These are phyloP conservation scores for Candida sakaeoensis DNA, from an alignment of 805 yeast genomes.

Conservation along the genomic window DNA sequence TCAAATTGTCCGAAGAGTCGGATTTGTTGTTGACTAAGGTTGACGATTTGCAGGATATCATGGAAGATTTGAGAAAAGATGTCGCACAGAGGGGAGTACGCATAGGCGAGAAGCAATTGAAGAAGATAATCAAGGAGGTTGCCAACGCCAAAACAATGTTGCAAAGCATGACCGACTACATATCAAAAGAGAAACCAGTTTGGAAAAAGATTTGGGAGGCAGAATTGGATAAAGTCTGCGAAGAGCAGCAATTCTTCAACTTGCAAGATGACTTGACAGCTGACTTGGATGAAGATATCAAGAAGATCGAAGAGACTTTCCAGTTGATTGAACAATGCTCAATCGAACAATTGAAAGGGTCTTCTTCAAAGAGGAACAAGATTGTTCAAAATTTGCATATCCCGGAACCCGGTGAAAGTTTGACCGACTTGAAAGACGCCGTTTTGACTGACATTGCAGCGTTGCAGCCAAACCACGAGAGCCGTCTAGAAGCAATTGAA, in stretches of 20 bases:
- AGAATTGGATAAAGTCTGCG: constrained; percentile 84
- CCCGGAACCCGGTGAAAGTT: constrained; percentile 60
- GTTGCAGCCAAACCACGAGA: constrained; percentile 77
- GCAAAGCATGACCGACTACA: constrained; percentile 53
- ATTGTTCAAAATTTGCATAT: constrained; percentile 43
- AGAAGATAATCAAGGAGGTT: constrained; percentile 62
- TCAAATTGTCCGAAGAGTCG: constrained; percentile 69
- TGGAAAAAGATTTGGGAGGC: constrained; percentile 94
- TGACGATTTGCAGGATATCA: constrained; percentile 87
- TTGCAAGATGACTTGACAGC: constrained; percentile 81
- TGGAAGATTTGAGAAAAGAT: constrained; percentile 85
- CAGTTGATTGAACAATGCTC: constrained; percentile 77
- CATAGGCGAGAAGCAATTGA: constrained; percentile 71
- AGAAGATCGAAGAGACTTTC: constrained; percentile 77
- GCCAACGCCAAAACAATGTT: constrained; percentile 52
- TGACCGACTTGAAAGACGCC: constrained; percentile 66
- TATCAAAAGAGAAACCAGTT: constrained; percentile 66
- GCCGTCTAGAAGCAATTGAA: constrained; percentile 82
- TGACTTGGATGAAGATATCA: constrained; percentile 78
- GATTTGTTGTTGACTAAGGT: constrained; percentile 72
- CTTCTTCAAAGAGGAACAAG: constrained; percentile 38
- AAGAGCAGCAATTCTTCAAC: constrained; percentile 89
- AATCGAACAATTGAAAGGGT: constrained; percentile 67
- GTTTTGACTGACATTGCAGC: constrained; percentile 76
- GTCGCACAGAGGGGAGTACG: constrained; percentile 89